phyloP scores from a whole-genome alignment of 164 flowering plant species.

The Aristolochia californica region DNA sequence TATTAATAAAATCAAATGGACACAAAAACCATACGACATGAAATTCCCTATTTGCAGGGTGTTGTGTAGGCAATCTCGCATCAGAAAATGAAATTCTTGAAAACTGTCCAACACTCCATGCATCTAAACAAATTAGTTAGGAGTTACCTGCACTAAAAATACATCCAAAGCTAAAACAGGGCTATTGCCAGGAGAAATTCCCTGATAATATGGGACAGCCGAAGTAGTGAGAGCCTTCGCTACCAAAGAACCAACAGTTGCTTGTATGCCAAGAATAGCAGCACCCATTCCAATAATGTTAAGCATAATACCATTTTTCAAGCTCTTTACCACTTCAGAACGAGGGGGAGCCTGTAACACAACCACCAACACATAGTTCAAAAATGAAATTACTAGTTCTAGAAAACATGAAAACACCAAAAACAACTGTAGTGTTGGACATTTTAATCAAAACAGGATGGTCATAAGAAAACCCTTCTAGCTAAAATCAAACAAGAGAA shows the following conservation, averaged over 20 bases:
- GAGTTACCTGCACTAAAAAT: conserved; percentile 89
- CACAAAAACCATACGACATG: too few relatives aligned
- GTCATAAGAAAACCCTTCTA: too few relatives aligned
- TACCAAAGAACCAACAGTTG: conserved; percentile 87
- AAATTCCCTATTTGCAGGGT: too few relatives aligned
- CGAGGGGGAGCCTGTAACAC: conserved; percentile 89
- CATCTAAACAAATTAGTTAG: too few relatives aligned
- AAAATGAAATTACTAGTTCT: background rate
- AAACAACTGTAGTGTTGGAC: too few relatives aligned
- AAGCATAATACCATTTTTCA: conserved; percentile 72
- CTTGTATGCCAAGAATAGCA: conserved; percentile 94
- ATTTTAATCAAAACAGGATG: too few relatives aligned
- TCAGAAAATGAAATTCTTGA: too few relatives aligned
- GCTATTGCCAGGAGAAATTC: conserved; percentile 63
- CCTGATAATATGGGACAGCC: conserved; percentile 76
- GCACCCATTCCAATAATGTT: conserved; percentile 96
- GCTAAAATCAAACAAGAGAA: too few relatives aligned
- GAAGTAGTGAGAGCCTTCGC: conserved; percentile 93
- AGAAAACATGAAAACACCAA: too few relatives aligned
- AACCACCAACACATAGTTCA: background rate
- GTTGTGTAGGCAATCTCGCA: too few relatives aligned
- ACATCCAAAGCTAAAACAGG: conserved; percentile 98
- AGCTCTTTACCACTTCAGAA: conserved; percentile 83
- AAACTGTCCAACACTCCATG: too few relatives aligned
- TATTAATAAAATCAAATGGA: too few relatives aligned